Conservation (phyloP, 176 grass and related monocot species). For the Otatea glauca region DNA sequence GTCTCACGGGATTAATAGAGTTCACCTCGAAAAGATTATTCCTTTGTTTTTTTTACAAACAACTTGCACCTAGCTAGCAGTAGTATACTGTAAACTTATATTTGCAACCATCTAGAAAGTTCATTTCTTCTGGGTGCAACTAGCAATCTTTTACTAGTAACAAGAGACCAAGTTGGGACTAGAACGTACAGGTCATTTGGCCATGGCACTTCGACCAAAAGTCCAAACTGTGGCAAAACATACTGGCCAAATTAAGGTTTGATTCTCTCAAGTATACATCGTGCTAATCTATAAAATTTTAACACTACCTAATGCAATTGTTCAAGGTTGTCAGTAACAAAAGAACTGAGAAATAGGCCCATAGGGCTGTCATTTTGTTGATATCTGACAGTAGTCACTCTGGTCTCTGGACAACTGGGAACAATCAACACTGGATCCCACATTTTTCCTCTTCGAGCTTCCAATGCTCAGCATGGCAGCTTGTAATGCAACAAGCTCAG, state of each 20-base stretch:
- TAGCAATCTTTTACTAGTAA: not conserved
- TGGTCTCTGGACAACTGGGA: not conserved
- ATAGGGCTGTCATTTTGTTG: not conserved
- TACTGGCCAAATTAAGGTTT: not conserved
- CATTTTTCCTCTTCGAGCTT: constrained; percentile 6
- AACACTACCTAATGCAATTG: not conserved
- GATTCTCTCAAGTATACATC: not conserved
- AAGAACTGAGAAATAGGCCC: not conserved
- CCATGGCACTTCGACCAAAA: not conserved
- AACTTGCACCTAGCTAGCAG: not conserved
- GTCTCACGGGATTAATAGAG: not conserved
- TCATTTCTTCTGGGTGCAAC: not conserved
- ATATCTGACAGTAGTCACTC: no score
- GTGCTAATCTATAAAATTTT: not conserved
- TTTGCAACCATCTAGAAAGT: not conserved
- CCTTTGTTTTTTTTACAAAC: not conserved
- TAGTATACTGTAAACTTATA: not conserved
- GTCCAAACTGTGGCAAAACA: not conserved
- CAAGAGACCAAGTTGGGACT: not conserved
- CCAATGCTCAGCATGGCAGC: not conserved
- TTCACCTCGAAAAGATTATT: constrained; percentile 11
- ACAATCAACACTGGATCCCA: constrained; percentile 23
- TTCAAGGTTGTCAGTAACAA: not conserved
- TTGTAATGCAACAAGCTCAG: constrained; percentile 18
- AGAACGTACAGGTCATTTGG: not conserved